Evolutionary conservation across 768 basidiomycete genomes (phyloP), one percentile per base, ranked within the genome.

Genomic region (Lentinula lateritia): DNA sequence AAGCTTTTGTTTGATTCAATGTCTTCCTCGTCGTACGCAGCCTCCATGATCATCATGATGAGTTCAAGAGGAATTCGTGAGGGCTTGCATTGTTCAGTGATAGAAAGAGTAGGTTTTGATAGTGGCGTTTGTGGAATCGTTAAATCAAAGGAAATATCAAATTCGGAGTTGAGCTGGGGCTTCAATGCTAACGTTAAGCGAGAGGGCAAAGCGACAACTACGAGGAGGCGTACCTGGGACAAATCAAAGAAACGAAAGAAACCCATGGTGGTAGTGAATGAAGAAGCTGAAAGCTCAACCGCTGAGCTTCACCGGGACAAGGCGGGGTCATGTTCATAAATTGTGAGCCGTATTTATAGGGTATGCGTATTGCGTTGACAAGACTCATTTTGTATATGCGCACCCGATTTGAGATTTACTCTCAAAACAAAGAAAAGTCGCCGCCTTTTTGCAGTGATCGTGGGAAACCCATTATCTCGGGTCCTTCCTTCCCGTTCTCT

Each of bases 241-340:
- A 45, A 58, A 58, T 58, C 56, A 12, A 58, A 23, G 20, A 58
- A 58, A n/a, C 34, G 20, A 28, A 58, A 58, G 42, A 58, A 58
- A 35, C 42, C 41, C 56, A 58, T 58, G 34, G 45, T 58, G 28
- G 56, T 58, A 41, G 34, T 10, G 20, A 5, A 18, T 32, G 34
- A 58, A 58, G 13, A n/a, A 46, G 39, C 20, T 28, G 54, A 10
- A 41, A 42, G 9, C 10, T 18, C 38, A 16, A 28, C 10, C 6
- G 54, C 20, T 13, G 54, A 23, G 23, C 35, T 54, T 35, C 6
- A 35, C 38, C n/a, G 18, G 32, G 35, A 54, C 35, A 32, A 39
- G 36, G 52, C 20, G 34, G 36, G 54, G 36, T 18, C 41, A 39
- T 39, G 16, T 6, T 32, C 10, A 56, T 28, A 46, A 46, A 28